These are phyloP conservation scores for Aspergillus sp. DNA, from an alignment of 2,329 filamentous ascomycete genomes.

Conservation along the genomic window DNA sequence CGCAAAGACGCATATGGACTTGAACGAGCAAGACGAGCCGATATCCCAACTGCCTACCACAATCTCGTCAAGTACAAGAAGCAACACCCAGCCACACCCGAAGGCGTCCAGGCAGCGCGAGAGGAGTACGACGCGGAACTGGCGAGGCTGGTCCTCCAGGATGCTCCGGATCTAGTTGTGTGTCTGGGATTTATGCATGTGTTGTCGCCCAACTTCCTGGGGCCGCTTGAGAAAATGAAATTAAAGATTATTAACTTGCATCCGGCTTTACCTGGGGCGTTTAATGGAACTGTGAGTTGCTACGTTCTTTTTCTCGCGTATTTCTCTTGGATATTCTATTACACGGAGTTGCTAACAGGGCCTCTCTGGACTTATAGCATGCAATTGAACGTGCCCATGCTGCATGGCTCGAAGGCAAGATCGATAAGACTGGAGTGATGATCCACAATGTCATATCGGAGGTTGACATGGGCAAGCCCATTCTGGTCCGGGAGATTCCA, in stretches of 20 bases:
- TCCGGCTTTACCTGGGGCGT: conserved; percentile 65
- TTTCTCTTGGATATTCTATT: background rate
- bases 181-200: conserved; percentile 88
- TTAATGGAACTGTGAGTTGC: conserved; percentile 58
- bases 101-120: conserved; percentile 49
- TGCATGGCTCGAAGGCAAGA: conserved; percentile 62
- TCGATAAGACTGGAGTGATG: conserved; percentile 73
- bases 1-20: conserved; percentile 59
- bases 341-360: background rate
- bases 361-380: conserved; percentile 23
- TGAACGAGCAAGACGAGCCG: conserved; percentile 51
- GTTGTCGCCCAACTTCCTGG: conserved; percentile 62
- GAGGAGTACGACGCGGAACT: conserved; percentile 68
- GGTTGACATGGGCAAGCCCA: conserved; percentile 72
- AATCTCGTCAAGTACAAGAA: conserved; percentile 74
- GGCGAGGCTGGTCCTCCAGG: conserved; percentile 58
- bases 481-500: conserved; percentile 63
- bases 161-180: conserved; percentile 66
- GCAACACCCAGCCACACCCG: conserved; percentile 51
- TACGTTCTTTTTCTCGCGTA: background rate
- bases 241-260: conserved; percentile 77
- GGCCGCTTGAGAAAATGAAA: conserved; percentile 55
- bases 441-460: conserved; percentile 75
- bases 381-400: conserved; percentile 74
- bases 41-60: conserved; percentile 71